These are phyloP conservation scores for Thamnidium elegans DNA, from an alignment of 192 early-diverging fungal species.

Conservation along the genomic window DNA sequence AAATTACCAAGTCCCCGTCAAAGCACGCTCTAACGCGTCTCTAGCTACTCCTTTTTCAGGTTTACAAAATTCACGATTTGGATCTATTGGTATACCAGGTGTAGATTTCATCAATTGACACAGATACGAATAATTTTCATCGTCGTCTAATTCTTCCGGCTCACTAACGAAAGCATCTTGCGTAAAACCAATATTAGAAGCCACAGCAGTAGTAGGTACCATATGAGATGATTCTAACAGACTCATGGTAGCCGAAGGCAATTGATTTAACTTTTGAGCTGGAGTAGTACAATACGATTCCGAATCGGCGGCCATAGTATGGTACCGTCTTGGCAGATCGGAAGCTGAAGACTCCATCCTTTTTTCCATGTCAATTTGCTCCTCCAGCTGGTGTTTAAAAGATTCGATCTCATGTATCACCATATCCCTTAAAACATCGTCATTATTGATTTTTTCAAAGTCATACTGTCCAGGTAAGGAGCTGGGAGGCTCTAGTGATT, in stretches of 20 bases:
- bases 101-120: constrained; percentile 8
- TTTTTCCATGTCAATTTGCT: constrained; percentile 20
- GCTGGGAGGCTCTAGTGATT: constrained; percentile 9
- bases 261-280: constrained; percentile 11
- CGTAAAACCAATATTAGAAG: constrained; percentile 1
- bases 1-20: too few relatives aligned
- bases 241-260: too few relatives aligned
- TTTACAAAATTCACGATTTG: constrained; percentile 12
- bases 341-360: background rate
- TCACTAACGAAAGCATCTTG: constrained; percentile 25
- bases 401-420: constrained; percentile 19
- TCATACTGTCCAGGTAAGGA: constrained; percentile 3
- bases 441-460: too few relatives aligned
- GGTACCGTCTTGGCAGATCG: constrained; percentile 20
- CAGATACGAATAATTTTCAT: constrained; percentile 15
- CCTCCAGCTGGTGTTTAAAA: constrained; percentile 19
- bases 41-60: too few relatives aligned
- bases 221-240: background rate
- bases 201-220: background rate
- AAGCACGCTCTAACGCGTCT: too few relatives aligned
- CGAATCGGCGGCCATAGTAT: constrained; percentile 15
- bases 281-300: constrained; percentile 15
- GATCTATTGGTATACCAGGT: constrained; percentile 11
- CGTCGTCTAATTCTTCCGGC: constrained; percentile 34
- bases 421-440: constrained; percentile 27